Percentiles rank a stretch among this genome's conserved stretches.
Conservation (phyloP, 202 grass and related monocot species). For the Dendrocalamus latiflorus region DNA sequence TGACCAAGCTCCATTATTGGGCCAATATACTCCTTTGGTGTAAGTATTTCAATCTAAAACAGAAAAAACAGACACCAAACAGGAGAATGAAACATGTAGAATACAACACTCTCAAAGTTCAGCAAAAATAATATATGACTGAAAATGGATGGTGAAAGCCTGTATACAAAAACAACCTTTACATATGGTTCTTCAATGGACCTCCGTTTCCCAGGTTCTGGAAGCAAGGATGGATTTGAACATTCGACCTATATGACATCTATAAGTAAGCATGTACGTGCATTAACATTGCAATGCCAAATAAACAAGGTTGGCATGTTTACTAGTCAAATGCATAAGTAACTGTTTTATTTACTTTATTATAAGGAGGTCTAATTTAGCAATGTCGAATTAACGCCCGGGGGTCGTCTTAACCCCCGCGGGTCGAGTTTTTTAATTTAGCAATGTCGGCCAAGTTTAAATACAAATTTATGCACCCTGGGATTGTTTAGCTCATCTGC, state of each 20-base stretch:
- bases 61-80: neutral
- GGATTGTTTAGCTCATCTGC: slow-evolving; percentile 5
- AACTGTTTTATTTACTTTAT: neutral
- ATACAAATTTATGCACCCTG: neutral
- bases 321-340: slow-evolving; percentile 4
- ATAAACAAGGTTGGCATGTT: slow-evolving; percentile 28
- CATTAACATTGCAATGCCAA: neutral
- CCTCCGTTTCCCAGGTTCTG: slow-evolving; percentile 72
- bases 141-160: slow-evolving; percentile 18
- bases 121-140: slow-evolving; percentile 1
- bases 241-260: slow-evolving; percentile 66
- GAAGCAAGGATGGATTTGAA: slow-evolving; percentile 95
- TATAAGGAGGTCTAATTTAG: neutral
- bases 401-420: no score
- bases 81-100: slow-evolving; percentile 27
- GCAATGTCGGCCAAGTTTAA: neutral
- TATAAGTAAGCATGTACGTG: slow-evolving; percentile 25
- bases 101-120: slow-evolving; percentile 4
- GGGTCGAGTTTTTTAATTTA: no score
- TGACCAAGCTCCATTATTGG: slow-evolving; percentile 95
- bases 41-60: slow-evolving; percentile 87
- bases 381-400: no score
- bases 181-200: slow-evolving; percentile 96
- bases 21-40: slow-evolving; percentile 95
- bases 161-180: slow-evolving; percentile 56